Evolutionary conservation across 345 rosid genomes (phyloP), one percentile per base, ranked within the genome.

Genomic region (Bruguiera sexangula): DNA sequence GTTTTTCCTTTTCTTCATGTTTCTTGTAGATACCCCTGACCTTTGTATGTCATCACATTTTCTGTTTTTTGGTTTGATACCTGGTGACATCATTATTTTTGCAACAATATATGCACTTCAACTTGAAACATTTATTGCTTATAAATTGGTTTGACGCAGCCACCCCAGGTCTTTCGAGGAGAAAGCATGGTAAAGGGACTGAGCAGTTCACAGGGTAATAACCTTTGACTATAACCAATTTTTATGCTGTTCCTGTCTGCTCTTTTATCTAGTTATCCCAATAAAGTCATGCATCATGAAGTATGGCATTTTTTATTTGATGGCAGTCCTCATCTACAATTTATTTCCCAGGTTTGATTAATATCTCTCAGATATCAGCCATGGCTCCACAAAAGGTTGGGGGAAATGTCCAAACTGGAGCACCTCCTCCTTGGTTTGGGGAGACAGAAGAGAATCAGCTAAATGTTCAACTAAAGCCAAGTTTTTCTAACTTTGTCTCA

Each of bases 401-500:
- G 61, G 91, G 88, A 70, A 96, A 87, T 79, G 91, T 92, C 70
- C 89, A 89, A 77, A 73, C 94, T 39, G 94, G 92, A 78, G 96
- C 90, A 73, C 82, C 85, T 68, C 96, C 96, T 70, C 94, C 97
- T 53, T 89, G 99, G 98, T 67, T 92, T 62, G 87, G 80, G 62
- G 71, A 80, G 68, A 71, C 81, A 31, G 88, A 84, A 72, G 86
- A 62, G 69, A 78, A 69, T 74, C 61, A 77, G 31, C 66, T 68
- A 30, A 76, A 78, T 71, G 60, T 53, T 66, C 77, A 76, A 73
- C 69, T 71, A 71, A 71, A 68, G 52, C 77, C 75, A 37, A 50
- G 73, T 32, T 79, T 75, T 22, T 74, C 76, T 21, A 75, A 75
- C 74, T 48, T 60, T 34, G 52, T 66, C 51, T 63, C 69, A 70